phyloP scores from a whole-genome alignment of 805 yeast genomes.

The Nakazawaea laoshanensis region DNA sequence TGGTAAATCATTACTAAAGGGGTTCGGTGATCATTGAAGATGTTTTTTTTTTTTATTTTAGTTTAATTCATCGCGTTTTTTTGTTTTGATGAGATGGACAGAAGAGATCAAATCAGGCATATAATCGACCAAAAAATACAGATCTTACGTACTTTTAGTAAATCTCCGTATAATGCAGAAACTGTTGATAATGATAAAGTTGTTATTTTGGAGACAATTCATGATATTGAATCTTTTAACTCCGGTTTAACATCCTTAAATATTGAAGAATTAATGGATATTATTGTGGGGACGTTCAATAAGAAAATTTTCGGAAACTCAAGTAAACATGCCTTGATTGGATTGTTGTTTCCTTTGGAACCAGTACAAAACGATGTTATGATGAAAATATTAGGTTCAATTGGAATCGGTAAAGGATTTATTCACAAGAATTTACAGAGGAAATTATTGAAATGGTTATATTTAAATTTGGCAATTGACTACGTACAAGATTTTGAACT shows the following conservation, averaged over 20 bases:
- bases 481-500: not conserved
- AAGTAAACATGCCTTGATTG: constrained; percentile 1
- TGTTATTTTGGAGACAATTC: not conserved
- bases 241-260: constrained; percentile 7
- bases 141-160: not conserved
- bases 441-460: constrained; percentile 7
- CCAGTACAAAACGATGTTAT: constrained; percentile 4
- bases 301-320: not conserved
- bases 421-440: constrained; percentile 7
- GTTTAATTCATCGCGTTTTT: not conserved
- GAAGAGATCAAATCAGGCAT: not conserved
- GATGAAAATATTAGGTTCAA: constrained; percentile 2
- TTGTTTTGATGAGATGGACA: not conserved
- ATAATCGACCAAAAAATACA: constrained; percentile 2
- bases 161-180: not conserved
- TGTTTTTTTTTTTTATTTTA: not conserved
- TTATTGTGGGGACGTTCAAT: constrained; percentile 1
- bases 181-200: not conserved
- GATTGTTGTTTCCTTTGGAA: constrained; percentile 4
- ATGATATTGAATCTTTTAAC: constrained; percentile 4
- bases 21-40: constrained; percentile 13
- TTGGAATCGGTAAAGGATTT: constrained; percentile 7
- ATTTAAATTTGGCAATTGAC: constrained; percentile 7
- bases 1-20: constrained; percentile 21
- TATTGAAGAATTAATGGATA: not conserved